phyloP scores from a whole-genome alignment of 169 alveolate genomes.

The Haemoproteus tartakovskyi region DNA sequence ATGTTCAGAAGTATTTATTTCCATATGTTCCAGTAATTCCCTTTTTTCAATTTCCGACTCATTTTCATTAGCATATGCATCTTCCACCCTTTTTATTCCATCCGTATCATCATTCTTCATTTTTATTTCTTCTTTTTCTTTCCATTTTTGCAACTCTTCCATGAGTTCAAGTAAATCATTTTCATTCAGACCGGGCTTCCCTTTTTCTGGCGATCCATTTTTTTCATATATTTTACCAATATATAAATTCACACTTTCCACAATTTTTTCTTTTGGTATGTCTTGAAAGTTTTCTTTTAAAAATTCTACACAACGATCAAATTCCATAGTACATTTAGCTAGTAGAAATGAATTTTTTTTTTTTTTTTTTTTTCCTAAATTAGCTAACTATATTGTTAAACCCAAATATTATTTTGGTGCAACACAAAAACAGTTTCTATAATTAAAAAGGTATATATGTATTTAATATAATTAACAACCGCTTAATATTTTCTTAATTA shows the following conservation, averaged over 20 bases:
- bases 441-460: too few species aligned
- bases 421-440: too few species aligned
- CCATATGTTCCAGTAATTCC: not conserved
- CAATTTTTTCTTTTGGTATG: slow-evolving; percentile 1
- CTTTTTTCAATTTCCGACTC: too few species aligned
- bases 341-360: too few species aligned
- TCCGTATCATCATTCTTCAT: too few species aligned
- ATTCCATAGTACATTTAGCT: not conserved
- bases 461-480: too few species aligned
- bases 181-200: not conserved
- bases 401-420: too few species aligned
- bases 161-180: slow-evolving; percentile 2
- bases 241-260: slow-evolving; percentile 2
- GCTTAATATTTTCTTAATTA: too few species aligned
- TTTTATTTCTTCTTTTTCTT: not conserved
- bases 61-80: too few species aligned
- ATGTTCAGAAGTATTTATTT: not conserved
- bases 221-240: not conserved
- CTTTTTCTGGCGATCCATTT: not conserved
- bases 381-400: too few species aligned
- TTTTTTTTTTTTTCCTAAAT: too few species aligned
- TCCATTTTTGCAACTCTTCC: not conserved
- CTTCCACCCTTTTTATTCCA: too few species aligned
- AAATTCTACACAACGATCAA: slow-evolving; percentile 7
- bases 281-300: slow-evolving; percentile 8